Conservation (phyloP, 192 early-diverging fungal genomes). For the Coemansia sp. region DNA sequence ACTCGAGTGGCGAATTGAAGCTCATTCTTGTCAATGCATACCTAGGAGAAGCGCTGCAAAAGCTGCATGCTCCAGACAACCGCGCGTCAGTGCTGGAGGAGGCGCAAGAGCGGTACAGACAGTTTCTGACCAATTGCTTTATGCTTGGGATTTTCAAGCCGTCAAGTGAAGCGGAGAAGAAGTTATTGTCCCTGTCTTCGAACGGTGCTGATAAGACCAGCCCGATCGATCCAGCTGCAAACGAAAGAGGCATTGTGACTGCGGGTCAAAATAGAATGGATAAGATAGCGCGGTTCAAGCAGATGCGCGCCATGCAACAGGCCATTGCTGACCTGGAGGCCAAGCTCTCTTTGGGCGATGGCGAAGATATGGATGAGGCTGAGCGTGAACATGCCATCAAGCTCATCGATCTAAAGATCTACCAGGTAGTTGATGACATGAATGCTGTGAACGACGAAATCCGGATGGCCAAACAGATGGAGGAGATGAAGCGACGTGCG, state of each 20-base stretch:
- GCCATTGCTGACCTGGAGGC: constrained; percentile 75
- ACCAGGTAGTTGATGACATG: constrained; percentile 71
- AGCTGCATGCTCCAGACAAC: constrained; percentile 5
- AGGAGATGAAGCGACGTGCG: constrained; percentile 45
- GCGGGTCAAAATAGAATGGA: constrained; percentile 29
- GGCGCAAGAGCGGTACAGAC: constrained; percentile 16
- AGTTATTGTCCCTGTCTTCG: constrained; percentile 26
- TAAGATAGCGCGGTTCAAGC: constrained; percentile 54
- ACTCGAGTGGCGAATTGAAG: constrained; percentile 77
- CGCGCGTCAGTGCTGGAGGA: constrained; percentile 21
- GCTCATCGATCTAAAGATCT: constrained; percentile 71
- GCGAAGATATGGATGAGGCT: constrained; percentile 67
- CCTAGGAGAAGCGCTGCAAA: constrained; percentile 45
- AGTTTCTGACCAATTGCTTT: constrained; percentile 30
- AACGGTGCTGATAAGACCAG: constrained; percentile 34
- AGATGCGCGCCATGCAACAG: constrained; percentile 69
- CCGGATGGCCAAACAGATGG: constrained; percentile 75
- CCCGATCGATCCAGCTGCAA: not conserved
- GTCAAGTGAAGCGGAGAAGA: constrained; percentile 55
- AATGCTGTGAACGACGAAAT: constrained; percentile 74
- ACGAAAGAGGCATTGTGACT: not conserved
- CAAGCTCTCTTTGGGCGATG: constrained; percentile 38
- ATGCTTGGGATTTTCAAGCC: constrained; percentile 19
- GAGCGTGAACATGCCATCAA: constrained; percentile 73
- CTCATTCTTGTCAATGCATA: constrained; percentile 40